phyloP scores from a whole-genome alignment of 2,329 filamentous ascomycete genomes.

The Fusarium albosuccineum region DNA sequence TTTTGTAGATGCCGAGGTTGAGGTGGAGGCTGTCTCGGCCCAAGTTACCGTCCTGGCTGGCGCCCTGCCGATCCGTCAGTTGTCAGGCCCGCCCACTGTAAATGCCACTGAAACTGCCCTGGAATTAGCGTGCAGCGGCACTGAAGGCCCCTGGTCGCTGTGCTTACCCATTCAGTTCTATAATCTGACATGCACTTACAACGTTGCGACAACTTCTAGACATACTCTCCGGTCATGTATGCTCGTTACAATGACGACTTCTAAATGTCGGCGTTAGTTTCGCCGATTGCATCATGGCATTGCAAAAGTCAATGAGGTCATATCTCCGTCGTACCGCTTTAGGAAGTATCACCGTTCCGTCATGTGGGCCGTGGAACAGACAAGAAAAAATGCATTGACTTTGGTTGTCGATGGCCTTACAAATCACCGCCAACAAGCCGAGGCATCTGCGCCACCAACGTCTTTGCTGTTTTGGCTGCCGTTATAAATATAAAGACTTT shows the following conservation, averaged over 20 bases:
- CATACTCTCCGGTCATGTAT: neutral
- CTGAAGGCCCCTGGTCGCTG: too few species aligned
- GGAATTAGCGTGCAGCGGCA: too few species aligned
- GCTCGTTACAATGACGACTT: neutral
- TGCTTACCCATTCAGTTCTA: slow-evolving; percentile 35
- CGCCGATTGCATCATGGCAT: neutral
- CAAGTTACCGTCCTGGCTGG: too few species aligned
- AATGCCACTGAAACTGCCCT: too few species aligned
- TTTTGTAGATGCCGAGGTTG: too few species aligned
- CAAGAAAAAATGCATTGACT: slow-evolving; percentile 23
- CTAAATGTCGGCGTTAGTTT: too few species aligned
- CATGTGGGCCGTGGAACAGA: slow-evolving; percentile 23
- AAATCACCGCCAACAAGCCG: slow-evolving; percentile 11
- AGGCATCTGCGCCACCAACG: slow-evolving; percentile 18
- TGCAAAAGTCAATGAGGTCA: slow-evolving; percentile 25
- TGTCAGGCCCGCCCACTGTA: too few species aligned
- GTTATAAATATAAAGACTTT: slow-evolving; percentile 1
- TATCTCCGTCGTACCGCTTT: slow-evolving; percentile 23
- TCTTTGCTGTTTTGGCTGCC: neutral
- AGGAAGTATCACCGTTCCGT: slow-evolving; percentile 31
- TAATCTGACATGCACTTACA: neutral
- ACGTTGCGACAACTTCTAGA: neutral
- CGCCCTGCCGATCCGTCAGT: too few species aligned
- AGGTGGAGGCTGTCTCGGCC: too few species aligned
- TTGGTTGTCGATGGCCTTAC: slow-evolving; percentile 11